phyloP scores from a whole-genome alignment of 257 asterid species.

The Solanum phureja region DNA sequence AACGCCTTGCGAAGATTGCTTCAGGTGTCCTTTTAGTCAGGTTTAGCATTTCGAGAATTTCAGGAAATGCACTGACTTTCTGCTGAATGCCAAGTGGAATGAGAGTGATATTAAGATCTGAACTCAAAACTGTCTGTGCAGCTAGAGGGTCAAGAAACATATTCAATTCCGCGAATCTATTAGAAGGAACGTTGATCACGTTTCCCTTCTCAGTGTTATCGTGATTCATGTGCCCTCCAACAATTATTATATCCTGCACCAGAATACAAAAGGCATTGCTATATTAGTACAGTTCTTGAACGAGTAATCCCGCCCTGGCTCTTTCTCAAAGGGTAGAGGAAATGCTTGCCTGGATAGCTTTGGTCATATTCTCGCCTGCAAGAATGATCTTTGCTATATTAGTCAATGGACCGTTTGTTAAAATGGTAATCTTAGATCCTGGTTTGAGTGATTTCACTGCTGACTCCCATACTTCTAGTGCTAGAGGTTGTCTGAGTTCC shows the following conservation, averaged over 20 bases:
- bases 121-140: conserved; percentile 46
- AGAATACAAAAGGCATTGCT: not conserved
- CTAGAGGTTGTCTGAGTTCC: conserved; percentile 69
- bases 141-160: conserved; percentile 84
- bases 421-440: conserved; percentile 52
- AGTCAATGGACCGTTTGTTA: conserved; percentile 88
- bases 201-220: conserved; percentile 41
- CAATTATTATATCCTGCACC: conserved; percentile 54
- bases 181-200: conserved; percentile 47
- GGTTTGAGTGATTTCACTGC: conserved; percentile 36
- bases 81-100: conserved; percentile 61
- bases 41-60: conserved; percentile 16
- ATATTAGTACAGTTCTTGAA: not conserved
- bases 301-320: not conserved
- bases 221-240: conserved; percentile 57
- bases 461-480: conserved; percentile 63
- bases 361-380: conserved; percentile 34
- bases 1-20: conserved; percentile 25
- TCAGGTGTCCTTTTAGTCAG: conserved; percentile 54
- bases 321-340: not conserved
- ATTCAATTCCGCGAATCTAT: conserved; percentile 57
- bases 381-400: conserved; percentile 52
- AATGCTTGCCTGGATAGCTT: conserved; percentile 46
- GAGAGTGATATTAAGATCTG: conserved; percentile 48
- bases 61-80: conserved; percentile 21